Evolutionary conservation across 805 yeast genomes (phyloP), one percentile per base, ranked within the genome.

Genomic region (Wickerhamomyces silvicola): DNA sequence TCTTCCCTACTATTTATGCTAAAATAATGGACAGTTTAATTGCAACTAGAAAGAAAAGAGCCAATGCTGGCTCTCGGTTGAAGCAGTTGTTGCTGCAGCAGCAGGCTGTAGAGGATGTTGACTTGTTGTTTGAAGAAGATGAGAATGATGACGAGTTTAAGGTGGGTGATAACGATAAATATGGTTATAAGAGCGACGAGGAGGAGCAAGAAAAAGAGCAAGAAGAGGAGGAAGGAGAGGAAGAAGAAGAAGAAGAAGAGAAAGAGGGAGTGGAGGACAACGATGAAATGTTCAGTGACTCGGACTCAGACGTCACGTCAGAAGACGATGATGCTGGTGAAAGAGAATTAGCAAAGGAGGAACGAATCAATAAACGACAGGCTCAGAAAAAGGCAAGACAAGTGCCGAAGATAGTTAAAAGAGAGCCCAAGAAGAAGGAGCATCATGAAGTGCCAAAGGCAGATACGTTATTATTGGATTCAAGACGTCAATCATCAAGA

Each of bases 11-110:
- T n/a, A n/a, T n/a, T n/a, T n/a, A n/a, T n/a, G n/a, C n/a, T n/a
- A n/a, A n/a, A n/a, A n/a, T n/a, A n/a, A n/a, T n/a, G 22, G 81
- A 78, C 28, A 68, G 74, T 46, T 66, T 86, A 35, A 81, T 81
- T 45, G 75, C 82, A 14, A 80, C 94, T 4, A 71, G 97, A 39
- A 62, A 75, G 38, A 67, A 85, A 42, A 74, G 98, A 33, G 57
- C 86, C 27, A 92, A 90, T 59, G 98, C 98, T 2, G 98, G 98
- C 11, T 81, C 84, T 32, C 67, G 92, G 33, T 64, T 92, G 52
- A 74, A 75, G 47, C 75, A 76, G 35, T 67, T 92, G 38, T 61
- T 92, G 13, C 81, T 77, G n/a, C n/a, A 37, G 68, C 83, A 18
- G 95, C 74, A 41, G 80, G 94, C 82, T 26, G 94, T 84, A 40